phyloP scores from a whole-genome alignment of 208 protist species.

The Lotmaria passim region DNA sequence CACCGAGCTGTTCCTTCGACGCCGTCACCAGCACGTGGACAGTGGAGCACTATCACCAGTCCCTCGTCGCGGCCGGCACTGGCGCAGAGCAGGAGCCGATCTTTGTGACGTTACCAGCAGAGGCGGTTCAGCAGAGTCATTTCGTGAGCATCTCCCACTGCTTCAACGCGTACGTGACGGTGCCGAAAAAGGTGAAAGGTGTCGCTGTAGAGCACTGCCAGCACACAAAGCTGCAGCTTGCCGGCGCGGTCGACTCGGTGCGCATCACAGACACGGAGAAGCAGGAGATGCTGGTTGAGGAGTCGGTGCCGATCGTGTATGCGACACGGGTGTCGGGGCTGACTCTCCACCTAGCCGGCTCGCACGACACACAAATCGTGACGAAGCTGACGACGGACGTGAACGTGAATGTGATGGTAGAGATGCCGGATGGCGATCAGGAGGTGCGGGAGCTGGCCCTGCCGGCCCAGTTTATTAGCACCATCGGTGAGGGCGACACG shows the following conservation, averaged over 20 bases:
- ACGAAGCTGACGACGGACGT: constrained; percentile 35
- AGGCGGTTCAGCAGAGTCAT: constrained; percentile 25
- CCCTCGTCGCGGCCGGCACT: constrained; percentile 17
- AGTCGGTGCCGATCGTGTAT: constrained; percentile 30
- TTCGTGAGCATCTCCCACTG: constrained; percentile 35
- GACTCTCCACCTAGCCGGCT: constrained; percentile 18
- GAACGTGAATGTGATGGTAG: constrained; percentile 34
- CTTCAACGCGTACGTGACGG: constrained; percentile 32
- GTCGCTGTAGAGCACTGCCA: constrained; percentile 37
- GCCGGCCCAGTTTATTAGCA: constrained; percentile 40
- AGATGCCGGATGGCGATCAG: constrained; percentile 32
- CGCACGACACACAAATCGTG: constrained; percentile 28
- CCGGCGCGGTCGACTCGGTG: constrained; percentile 29
- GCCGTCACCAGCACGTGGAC: constrained; percentile 19
- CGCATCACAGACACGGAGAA: constrained; percentile 31
- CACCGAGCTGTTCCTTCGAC: constrained; percentile 8
- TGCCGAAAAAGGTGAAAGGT: constrained; percentile 34
- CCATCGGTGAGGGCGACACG: constrained; percentile 7
- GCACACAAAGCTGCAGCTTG: constrained; percentile 33
- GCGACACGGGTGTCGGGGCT: constrained; percentile 27
- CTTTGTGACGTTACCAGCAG: constrained; percentile 16
- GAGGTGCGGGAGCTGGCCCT: constrained; percentile 37
- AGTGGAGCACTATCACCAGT: constrained; percentile 19
- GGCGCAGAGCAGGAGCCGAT: constrained; percentile 25
- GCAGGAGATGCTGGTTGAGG: constrained; percentile 36